Conservation (phyloP, 1,284 basidiomycete species). For the Ganoderma resinaceum region DNA sequence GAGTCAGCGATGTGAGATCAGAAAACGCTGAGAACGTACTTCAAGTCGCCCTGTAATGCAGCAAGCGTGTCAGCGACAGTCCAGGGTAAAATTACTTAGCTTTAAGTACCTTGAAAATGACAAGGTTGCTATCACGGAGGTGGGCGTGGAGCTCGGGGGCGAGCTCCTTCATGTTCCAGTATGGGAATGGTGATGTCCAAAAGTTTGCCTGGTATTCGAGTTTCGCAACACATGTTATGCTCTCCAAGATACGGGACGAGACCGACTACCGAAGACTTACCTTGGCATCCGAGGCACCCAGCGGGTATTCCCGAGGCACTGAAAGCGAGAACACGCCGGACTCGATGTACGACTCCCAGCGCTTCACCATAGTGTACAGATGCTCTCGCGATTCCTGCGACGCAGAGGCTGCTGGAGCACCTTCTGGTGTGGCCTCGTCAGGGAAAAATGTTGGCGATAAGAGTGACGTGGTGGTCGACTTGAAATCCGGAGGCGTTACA, state of each 20-base stretch:
- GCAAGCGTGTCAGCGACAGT: background rate
- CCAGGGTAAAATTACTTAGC: constrained; percentile 27
- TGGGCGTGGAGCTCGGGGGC: constrained; percentile 67
- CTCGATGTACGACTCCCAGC: constrained; percentile 80
- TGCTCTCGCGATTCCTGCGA: constrained; percentile 43
- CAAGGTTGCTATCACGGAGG: constrained; percentile 75
- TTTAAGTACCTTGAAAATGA: constrained; percentile 88
- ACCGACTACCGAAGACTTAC: constrained; percentile 36
- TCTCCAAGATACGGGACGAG: background rate
- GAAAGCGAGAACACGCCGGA: constrained; percentile 79
- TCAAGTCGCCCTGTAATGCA: constrained; percentile 78
- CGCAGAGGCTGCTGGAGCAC: constrained; percentile 14
- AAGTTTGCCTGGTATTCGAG: constrained; percentile 57
- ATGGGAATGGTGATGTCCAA: constrained; percentile 88
- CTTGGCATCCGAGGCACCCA: constrained; percentile 56
- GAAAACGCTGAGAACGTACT: constrained; percentile 52
- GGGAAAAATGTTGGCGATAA: constrained; percentile 69
- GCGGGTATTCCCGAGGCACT: constrained; percentile 67
- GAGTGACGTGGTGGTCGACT: constrained; percentile 55
- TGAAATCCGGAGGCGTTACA: constrained; percentile 84
- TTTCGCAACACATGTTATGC: background rate
- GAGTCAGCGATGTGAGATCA: background rate
- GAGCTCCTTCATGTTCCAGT: constrained; percentile 77
- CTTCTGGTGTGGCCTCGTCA: constrained; percentile 28
- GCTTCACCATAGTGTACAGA: constrained; percentile 67